Evolutionary conservation across 1,284 basidiomycete species (phyloP).

Genomic region (Sutorius eximius): DNA sequence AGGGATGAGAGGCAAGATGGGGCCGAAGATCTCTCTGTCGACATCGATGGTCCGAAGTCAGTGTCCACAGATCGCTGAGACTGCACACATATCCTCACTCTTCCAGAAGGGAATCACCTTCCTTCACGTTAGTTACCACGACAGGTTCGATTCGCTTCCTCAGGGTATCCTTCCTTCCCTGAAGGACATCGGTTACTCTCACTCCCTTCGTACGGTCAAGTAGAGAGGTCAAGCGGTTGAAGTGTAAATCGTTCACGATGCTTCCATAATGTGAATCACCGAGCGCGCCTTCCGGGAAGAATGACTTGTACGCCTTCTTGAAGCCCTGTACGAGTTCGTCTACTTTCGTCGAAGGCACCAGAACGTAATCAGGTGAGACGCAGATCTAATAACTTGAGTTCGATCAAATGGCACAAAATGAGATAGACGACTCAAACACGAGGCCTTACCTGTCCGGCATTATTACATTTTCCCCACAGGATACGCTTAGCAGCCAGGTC

Average conservation of each 20-base stretch:
- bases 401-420: not conserved
- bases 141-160: conserved; percentile 29
- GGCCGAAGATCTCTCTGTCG: conserved; percentile 65
- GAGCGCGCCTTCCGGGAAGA: conserved; percentile 35
- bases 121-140: conserved; percentile 20
- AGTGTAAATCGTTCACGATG: conserved; percentile 26
- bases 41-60: not conserved
- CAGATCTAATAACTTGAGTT: conserved; percentile 42
- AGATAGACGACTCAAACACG: not conserved
- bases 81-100: conserved; percentile 19
- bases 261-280: conserved; percentile 14
- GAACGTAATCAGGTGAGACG: conserved; percentile 65
- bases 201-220: conserved; percentile 55
- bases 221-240: conserved; percentile 32
- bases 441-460: conserved; percentile 46
- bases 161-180: conserved; percentile 49
- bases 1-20: conserved; percentile 63
- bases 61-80: not conserved
- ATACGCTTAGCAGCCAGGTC: conserved; percentile 46
- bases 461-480: conserved; percentile 57
- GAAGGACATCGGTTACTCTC: conserved; percentile 43
- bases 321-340: conserved; percentile 55
- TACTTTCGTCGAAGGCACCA: conserved; percentile 50
- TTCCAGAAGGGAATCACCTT: conserved; percentile 25
- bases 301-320: conserved; percentile 36